Base-by-base conservation (phyloP, 208 protist genomes). In the Pavlovales sp. region DNA sequence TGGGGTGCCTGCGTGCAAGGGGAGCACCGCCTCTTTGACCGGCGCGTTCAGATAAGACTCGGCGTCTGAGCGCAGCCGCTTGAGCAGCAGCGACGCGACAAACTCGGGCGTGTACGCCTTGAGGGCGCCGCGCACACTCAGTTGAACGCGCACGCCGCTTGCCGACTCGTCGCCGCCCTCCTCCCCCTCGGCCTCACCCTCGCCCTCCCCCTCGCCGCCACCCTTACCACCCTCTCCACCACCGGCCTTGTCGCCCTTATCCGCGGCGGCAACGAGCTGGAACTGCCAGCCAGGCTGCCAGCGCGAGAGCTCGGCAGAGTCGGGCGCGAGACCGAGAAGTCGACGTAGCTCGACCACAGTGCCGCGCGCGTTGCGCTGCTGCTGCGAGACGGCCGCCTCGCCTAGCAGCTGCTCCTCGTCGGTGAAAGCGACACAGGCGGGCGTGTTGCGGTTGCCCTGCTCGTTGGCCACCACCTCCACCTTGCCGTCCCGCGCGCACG, bases 391-490 rank as follows among this genome's bases (percentile, higher is more conserved):
- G 67, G 95, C 95, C 14, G 94, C 93, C 71, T 96, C 94, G 90
- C 93, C 93, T 79, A 97, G 90, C 11, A 94, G 79, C 75, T 93
- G 91, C 83, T 95, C 93, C 28, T n/a, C 67, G 42, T 95, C 91
- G 32, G 91, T 93, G 91, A 95, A 94, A 36, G 79, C 91, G 78
- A 94, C 93, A 80, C 87, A 93, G 41, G 92, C 93, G 20, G 93
- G 93, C 20, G 91, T 94, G n/a, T 90, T 93, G 39, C 91, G 84
- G 86, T 92, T 91, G 36, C 91, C 91, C 84, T 93, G 89, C 95
- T 98, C 97, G 90, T 98, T 92, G 44, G 99, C 97, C n/a, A 99
- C 88, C 90, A 97, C 93, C 93, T 97, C 98, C 2, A 94, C 93
- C n/a, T n/a, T n/a, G n/a, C n/a, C n/a, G n/a, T n/a, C n/a, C n/a